Evolutionary conservation across 176 grass and related monocot species (phyloP).

Genomic region (Eragrostis nindensis): DNA sequence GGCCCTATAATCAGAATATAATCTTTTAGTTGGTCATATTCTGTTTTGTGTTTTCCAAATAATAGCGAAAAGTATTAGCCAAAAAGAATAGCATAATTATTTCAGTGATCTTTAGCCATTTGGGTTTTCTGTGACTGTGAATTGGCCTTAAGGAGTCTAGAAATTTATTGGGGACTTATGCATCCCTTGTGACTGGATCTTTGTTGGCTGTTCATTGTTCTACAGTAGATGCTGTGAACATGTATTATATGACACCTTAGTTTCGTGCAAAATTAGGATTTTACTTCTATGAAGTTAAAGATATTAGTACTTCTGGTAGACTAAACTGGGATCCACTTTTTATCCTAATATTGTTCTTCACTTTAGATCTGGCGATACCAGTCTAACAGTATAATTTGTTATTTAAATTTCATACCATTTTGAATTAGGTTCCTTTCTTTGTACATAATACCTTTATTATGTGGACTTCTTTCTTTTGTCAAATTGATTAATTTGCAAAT

Average conservation of each 20-base stretch:
- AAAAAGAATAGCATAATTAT: neutral
- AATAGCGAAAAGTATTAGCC: neutral
- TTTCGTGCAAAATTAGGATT: neutral
- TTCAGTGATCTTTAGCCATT: neutral
- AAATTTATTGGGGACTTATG: neutral
- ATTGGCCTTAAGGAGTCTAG: neutral
- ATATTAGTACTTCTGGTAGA: neutral
- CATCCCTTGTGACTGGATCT: neutral
- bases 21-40: constrained; percentile 2
- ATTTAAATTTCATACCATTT: constrained; percentile 10
- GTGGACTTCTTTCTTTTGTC: neutral
- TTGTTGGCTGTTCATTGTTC: neutral
- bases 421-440: constrained; percentile 2
- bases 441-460: constrained; percentile 1
- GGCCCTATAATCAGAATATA: neutral
- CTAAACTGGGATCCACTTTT: neutral
- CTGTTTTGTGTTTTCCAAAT: neutral
- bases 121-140: neutral
- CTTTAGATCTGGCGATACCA: neutral
- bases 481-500: constrained; percentile 5
- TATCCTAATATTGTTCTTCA: constrained; percentile 11
- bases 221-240: neutral
- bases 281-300: constrained; percentile 13
- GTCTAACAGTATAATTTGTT: neutral
- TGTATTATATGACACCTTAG: neutral